Percentiles rank a stretch among this genome's conserved stretches.
Evolutionary conservation across 768 basidiomycete species (phyloP).

Genomic region (Phaeotremella skinneri): DNA sequence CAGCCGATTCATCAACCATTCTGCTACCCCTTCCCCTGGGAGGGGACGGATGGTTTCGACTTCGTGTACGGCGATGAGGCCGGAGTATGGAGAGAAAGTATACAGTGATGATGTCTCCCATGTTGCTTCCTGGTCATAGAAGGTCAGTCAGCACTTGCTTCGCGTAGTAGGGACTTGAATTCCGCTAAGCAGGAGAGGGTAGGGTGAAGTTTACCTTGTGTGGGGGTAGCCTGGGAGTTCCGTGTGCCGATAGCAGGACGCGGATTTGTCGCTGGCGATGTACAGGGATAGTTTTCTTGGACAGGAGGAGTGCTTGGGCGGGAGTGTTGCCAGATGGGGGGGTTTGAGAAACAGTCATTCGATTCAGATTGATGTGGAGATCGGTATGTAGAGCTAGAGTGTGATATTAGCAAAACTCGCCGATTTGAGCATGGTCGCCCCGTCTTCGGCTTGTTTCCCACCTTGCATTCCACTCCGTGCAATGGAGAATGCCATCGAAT

Average conservation of each 20-base stretch:
- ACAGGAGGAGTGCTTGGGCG: conserved; percentile 15
- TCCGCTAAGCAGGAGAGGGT: neutral
- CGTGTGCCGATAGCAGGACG: conserved; percentile 33
- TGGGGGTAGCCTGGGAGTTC: conserved; percentile 39
- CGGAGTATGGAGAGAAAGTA: conserved; percentile 48
- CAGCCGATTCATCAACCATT: conserved; percentile 45
- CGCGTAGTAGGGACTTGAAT: neutral
- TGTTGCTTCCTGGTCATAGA: conserved; percentile 33
- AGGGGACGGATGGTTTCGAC: conserved; percentile 50
- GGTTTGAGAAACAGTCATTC: conserved; percentile 43
- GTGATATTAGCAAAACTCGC: neutral
- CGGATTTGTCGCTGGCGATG: conserved; percentile 43
- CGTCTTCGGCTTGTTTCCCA: conserved; percentile 9
- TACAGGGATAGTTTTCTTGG: conserved; percentile 24
- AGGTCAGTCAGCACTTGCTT: neutral
- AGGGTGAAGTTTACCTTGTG: conserved; percentile 28
- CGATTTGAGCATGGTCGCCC: neutral
- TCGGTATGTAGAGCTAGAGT: conserved; percentile 46
- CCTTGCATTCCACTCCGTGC: conserved; percentile 50
- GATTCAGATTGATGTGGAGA: conserved; percentile 34
- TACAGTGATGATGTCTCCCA: conserved; percentile 51
- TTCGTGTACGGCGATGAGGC: conserved; percentile 45
- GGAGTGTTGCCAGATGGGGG: conserved; percentile 15
- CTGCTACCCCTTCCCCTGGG: conserved; percentile 49
- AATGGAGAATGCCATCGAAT: conserved; percentile 44